Base-by-base conservation (phyloP, 1,284 basidiomycete genomes). In the Irpex lacteus region DNA sequence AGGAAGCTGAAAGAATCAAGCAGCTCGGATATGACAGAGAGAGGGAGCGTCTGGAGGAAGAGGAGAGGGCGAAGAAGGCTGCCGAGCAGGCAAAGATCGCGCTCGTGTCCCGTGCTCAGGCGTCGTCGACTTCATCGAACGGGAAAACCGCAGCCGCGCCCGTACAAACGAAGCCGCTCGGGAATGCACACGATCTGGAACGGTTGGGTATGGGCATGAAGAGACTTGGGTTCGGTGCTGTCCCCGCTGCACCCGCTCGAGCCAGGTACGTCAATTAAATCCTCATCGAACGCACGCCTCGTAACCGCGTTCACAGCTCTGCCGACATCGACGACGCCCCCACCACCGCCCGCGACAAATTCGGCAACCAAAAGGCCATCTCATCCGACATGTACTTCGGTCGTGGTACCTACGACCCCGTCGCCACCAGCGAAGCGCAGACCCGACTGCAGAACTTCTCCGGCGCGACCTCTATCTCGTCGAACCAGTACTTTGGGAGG, bases 311-410 rank as follows among this genome's bases (percentile, higher is more conserved):
- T 0, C 18, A 21, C 37, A 59, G 58, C 44, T 68, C 81, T 4
- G 74, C 76, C 0, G 73, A 70, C 15, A 90, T 88, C 60, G 89
- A 94, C 59, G 83, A 94, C 59, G 83, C 91, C 59, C 86, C 89
- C 1, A 94, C 86, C 11, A 88, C 87, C 32, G 97, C 98, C 1
- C 87, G 96, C 66, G 90, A 95, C 32, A 95, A 95, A 72, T 99
- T 99, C 74, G 93, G 94, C 1, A 79, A 74, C 67, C 97, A 98
- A 75, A 99, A 98, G 76, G 94, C 85, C 59, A 98, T 99, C 75
- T 98, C 95, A 4, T 97, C 94, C 1, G 98, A 99, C 75, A 96
- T 97, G 92, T 98, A 94, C 83, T 98, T 98, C 77, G 94, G 92
- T 47, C 87, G 97, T 36, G 92, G 93, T 61, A 77, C 87, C 18